These are phyloP conservation scores for Penicillium manginii DNA, from an alignment of 495 filamentous ascomycete genomes.

Conservation along the genomic window DNA sequence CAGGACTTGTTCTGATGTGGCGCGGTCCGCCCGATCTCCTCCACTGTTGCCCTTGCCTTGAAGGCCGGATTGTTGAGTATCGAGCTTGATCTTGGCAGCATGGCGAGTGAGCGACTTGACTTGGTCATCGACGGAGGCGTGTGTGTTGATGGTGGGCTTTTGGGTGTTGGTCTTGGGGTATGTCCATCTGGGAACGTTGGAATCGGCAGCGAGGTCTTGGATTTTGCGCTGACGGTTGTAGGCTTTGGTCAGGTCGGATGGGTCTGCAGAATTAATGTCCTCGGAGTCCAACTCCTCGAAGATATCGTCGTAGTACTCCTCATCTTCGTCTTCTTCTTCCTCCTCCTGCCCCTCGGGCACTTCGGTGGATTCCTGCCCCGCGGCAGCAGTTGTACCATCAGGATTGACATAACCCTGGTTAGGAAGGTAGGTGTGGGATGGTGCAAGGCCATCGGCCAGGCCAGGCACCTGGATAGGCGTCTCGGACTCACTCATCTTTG, in stretches of 20 bases:
- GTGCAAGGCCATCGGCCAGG: constrained; percentile 50
- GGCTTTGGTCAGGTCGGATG: constrained; percentile 77
- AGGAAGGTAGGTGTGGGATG: constrained; percentile 57
- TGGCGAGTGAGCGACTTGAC: constrained; percentile 81
- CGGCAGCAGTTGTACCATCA: constrained; percentile 37
- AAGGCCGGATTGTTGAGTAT: constrained; percentile 62
- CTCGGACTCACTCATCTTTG: constrained; percentile 34
- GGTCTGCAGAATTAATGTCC: constrained; percentile 60
- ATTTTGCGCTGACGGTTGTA: constrained; percentile 83
- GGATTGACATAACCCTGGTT: constrained; percentile 56
- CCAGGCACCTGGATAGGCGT: constrained; percentile 25
- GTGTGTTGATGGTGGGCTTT: constrained; percentile 80
- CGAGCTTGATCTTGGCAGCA: constrained; percentile 85
- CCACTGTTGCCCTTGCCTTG: constrained; percentile 53
- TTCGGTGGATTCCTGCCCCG: constrained; percentile 39
- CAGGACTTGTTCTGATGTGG: constrained; percentile 90
- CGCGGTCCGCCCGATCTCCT: constrained; percentile 85
- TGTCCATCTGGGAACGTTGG: constrained; percentile 58
- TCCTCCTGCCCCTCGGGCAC: constrained; percentile 33
- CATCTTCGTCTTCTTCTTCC: constrained; percentile 48
- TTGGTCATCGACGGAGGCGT: constrained; percentile 82
- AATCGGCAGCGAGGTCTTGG: constrained; percentile 60
- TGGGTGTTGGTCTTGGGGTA: constrained; percentile 80
- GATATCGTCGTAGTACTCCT: constrained; percentile 62
- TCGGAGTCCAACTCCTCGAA: constrained; percentile 61